Evolutionary conservation across 2,329 filamentous ascomycete species (phyloP), one percentile per base, ranked within the genome.

Genomic region (Lachnellula subtilissima): DNA sequence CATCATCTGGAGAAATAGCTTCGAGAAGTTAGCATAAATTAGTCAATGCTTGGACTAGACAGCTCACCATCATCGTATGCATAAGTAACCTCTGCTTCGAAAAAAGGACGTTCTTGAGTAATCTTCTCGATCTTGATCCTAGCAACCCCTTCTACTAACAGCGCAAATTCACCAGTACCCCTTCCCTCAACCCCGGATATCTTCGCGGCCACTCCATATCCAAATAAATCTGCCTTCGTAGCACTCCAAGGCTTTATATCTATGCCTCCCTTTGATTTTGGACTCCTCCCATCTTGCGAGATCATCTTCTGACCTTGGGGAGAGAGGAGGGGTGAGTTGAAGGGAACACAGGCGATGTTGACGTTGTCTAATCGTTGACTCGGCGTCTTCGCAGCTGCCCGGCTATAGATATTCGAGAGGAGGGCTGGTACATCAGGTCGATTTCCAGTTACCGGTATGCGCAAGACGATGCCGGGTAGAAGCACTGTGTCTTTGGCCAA

Each of bases 391-490:
- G 83, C 82, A 36, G 88, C 79, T 28, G 86, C 86, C 64, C 86
- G 85, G 67, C 88, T 88, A 73, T 96, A 93, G 58, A 96, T 83
- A 64, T 87, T 86, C 19, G 91, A 89, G 55, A 99, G 84, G 46
- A 97, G 83, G 50, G 93, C 89, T 52, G 91, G 87, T 63, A 97
- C 87, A 73, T 97, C 94, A 63, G 90, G 85, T 51, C 93, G 89
- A 72, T 87, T 80, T 39, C 80, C 86, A 42, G 87, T 84, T 52
- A 97, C 87, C 53, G 90, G 85, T 62, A 97, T 88, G 65, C 92
- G 88, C 65, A 96, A 82, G 50, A 92, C 85, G 55, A 92, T 85
- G 60, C 91, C 91, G 4, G 94, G 94, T 9, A 96, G 82, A 42
- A 97, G 84, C 63, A 97, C 88, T 60, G 85, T 83, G 62, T 87